These are phyloP conservation scores for Neofusicoccum parvum DNA, from an alignment of 2,329 filamentous ascomycete genomes.

Conservation along the genomic window DNA sequence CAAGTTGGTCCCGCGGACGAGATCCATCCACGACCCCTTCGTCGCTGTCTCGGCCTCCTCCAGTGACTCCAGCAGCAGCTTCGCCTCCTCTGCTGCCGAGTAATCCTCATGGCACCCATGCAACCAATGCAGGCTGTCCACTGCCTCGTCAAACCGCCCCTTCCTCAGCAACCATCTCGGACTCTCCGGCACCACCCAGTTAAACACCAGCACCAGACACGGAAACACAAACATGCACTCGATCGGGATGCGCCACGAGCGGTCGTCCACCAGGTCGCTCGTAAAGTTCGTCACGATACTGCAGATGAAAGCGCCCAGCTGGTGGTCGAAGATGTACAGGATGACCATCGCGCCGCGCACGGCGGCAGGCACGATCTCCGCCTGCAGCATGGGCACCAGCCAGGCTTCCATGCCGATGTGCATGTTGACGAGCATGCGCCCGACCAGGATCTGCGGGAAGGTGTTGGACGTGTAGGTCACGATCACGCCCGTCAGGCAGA, in stretches of 20 bases:
- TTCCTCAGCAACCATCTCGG: slow-evolving; percentile 16
- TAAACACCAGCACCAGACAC: slow-evolving; percentile 1
- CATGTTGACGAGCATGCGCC: slow-evolving; percentile 25
- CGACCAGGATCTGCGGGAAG: slow-evolving; percentile 24
- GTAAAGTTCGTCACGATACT: slow-evolving; percentile 19
- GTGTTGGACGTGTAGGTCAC: slow-evolving; percentile 24
- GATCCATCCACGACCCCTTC: background rate
- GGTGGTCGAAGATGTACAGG: slow-evolving; percentile 20
- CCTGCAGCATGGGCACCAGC: slow-evolving; percentile 25
- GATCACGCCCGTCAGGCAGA: slow-evolving; percentile 22
- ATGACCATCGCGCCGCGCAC: slow-evolving; percentile 22
- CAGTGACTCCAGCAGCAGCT: background rate
- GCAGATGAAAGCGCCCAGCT: slow-evolving; percentile 17
- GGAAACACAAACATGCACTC: slow-evolving; percentile 21
- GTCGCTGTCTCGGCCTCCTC: background rate
- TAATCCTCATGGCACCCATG: background rate
- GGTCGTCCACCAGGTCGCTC: slow-evolving; percentile 9
- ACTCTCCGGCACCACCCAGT: background rate
- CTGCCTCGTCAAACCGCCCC: slow-evolving; percentile 14
- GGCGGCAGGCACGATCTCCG: slow-evolving; percentile 25
- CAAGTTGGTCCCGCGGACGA: background rate
- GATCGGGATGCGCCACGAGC: slow-evolving; percentile 20
- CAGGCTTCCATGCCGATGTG: slow-evolving; percentile 28
- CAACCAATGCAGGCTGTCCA: background rate
- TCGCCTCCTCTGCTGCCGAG: background rate